Evolutionary conservation across 352 stramenopile species (phyloP).

Genomic region (Globisporangium perplexum): DNA sequence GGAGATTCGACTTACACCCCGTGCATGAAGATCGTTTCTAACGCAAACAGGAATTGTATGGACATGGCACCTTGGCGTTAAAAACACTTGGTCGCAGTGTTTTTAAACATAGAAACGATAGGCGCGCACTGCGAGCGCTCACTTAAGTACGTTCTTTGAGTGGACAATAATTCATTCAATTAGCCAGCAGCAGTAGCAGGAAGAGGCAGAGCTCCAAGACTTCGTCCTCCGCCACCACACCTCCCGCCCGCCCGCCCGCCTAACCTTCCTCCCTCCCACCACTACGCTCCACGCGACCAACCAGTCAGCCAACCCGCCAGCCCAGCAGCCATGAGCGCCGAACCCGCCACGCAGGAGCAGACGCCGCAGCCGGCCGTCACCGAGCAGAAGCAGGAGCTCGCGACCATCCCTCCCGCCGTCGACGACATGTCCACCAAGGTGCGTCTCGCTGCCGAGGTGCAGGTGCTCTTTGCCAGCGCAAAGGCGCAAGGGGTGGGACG

Average conservation of each 20-base stretch:
- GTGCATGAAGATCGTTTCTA: too few species aligned
- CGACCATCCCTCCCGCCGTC: constrained; percentile 30
- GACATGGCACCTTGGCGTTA: too few species aligned
- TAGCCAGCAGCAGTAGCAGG: too few species aligned
- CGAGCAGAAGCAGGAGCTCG: constrained; percentile 23
- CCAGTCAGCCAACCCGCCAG: background rate
- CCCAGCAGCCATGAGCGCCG: constrained; percentile 27
- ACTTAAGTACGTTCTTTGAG: too few species aligned
- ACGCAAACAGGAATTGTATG: too few species aligned
- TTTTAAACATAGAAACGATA: too few species aligned
- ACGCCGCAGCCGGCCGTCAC: constrained; percentile 24
- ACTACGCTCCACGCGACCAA: background rate
- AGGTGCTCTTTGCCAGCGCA: background rate
- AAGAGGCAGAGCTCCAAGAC: background rate
- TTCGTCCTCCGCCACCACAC: too few species aligned
- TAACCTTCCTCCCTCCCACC: background rate
- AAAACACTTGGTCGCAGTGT: too few species aligned
- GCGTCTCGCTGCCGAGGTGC: background rate
- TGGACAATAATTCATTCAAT: too few species aligned
- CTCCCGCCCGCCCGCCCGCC: background rate
- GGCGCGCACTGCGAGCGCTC: too few species aligned
- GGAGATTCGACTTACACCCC: too few species aligned
- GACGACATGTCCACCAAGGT: constrained; percentile 62
- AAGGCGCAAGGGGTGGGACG: background rate
- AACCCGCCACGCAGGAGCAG: constrained; percentile 21